Evolutionary conservation across 495 filamentous ascomycete species (phyloP), one percentile per base, ranked within the genome.

Genomic region (Amorphotheca resinae): DNA sequence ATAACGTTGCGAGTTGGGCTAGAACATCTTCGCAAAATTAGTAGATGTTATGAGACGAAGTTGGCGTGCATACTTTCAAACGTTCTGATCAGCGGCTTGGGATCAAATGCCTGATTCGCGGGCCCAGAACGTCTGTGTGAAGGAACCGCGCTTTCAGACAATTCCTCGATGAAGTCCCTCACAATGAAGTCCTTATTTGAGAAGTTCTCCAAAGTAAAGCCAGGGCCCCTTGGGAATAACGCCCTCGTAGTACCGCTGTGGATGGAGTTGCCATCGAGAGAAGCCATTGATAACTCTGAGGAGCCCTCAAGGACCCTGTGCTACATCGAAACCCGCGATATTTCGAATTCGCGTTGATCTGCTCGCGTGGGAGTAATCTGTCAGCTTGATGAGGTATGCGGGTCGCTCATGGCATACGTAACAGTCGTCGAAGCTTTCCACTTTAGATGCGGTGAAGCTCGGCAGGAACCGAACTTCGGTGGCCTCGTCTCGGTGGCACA

Each of bases 131-230:
- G 81, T 42, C 89, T 84, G 51, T 73, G 79, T 11, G 64, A 57
- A 23, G 87, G 79, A 25, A 84, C 69, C 23, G 87, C 81, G 39
- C 67, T 81, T 42, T 95, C 89, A 41, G 89, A 89, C 46, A 99
- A 82, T 8, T 79, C 68, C 56, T 99, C 93, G 48, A 99, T 77
- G 54, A 99, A 96, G 61, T 96, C 93, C 55, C 91, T 85, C 46
- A 95, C 93, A 49, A 96, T 94, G 63, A 95, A 99, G 64, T 95
- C 91, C 55, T 82, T 78, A 52, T 65, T 81, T 34, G 85, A 89
- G 68, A 95, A 94, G 61, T 84, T 84, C 16, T 93, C 85, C 50
- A 93, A 70, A 5, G 76, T 82, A 65, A 93, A 93, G 60, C 70
- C 76, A 34, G 83, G 84, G 16, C 81, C 84, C 56, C 76, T 73